Evolutionary conservation across 2,329 filamentous ascomycete genomes (phyloP), one percentile per base, ranked within the genome.

Genomic region (Aspergillus aculeatinus): DNA sequence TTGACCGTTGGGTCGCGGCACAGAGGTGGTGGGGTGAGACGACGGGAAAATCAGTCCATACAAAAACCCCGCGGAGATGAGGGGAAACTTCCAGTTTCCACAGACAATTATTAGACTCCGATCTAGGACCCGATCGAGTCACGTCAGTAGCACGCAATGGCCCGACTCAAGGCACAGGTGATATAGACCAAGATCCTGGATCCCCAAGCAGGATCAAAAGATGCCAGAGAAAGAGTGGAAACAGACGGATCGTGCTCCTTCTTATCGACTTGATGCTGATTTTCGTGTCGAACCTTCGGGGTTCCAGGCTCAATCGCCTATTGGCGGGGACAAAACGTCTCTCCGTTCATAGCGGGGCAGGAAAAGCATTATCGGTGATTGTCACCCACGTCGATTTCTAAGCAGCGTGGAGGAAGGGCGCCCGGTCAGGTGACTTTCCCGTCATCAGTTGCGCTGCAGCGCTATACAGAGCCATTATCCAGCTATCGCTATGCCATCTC

Each of bases 321-420:
- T 65, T 65, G 64, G 62, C 23, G 50, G 33, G 57, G 51, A 39
- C 53, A 47, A 56, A 31, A 33, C 61, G 55, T 57, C 47, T 51
- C 55, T 59, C 55, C 61, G 51, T 55, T 55, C 42, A n/a, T 55
- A 47, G 66, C 63, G 65, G 66, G 66, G 65, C 66, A 56, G 27
- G 44, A 48, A 11, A 48, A 39, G 23, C 25, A 25, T 27, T 56
- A 51, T 61, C 65, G 61, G 56, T 33, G 59, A 67, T 61, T 62
- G 57, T 55, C 49, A 27, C 25, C 48, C 29, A 27, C 47, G 39
- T 51, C 57, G 63, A 66, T 67, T 67, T 66, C 63, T 67, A 67
- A 67, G 65, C 65, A 64, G 48, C 53, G 51, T 48, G 44, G 48
- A 59, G 29, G 44, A 51, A 49, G 19, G n/a, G 39, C 5, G 25